Evolutionary conservation across 345 rosid genomes (phyloP), one percentile per base, ranked within the genome.

Genomic region (Boechera retrofracta): DNA sequence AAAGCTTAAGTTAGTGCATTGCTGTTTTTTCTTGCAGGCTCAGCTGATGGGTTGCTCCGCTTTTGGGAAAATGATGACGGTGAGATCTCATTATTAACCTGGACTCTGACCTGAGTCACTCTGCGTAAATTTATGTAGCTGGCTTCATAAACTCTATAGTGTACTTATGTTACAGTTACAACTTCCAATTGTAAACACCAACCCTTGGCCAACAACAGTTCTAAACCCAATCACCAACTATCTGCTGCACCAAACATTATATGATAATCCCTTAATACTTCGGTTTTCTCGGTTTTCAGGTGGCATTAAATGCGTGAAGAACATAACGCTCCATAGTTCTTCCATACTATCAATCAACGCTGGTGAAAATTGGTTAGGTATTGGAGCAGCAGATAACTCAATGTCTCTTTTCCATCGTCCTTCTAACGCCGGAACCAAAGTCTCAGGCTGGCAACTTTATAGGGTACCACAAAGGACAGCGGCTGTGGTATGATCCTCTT

Each of bases 381-480:
- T 96, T 36, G 99, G 98, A 73, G 98, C 99, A 73, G 96, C 98
- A 77, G 99, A 96, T 82, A 96, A 91, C 84, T 96, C 99, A 5
- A 87, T 96, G 98, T 96, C 99, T 76, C 94, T 96, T 42, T 96
- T 91, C 76, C 94, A 96, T 68, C 93, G 96, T 53, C 98, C 98
- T 71, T 94, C 92, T 83, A 79, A 67, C 64, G 64, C 91, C 0
- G 99, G 97, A 63, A 83, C 96, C 51, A 93, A 86, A 84, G 83
- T 89, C 84, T 72, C 96, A 12, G 91, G 94, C 76, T 96, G 99
- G 99, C 99, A 96, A 78, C 96, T 96, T 64, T 96, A 96, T 77
- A 84, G 99, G 78, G 89, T 96, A 48, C 99, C 98, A 8, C 99
- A 89, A 71, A 87, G 80, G 82, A 89, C 88, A 35, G 85, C 83